Evolutionary conservation across 2,329 filamentous ascomycete species (phyloP).

Genomic region (Cyphellophora europaea): DNA sequence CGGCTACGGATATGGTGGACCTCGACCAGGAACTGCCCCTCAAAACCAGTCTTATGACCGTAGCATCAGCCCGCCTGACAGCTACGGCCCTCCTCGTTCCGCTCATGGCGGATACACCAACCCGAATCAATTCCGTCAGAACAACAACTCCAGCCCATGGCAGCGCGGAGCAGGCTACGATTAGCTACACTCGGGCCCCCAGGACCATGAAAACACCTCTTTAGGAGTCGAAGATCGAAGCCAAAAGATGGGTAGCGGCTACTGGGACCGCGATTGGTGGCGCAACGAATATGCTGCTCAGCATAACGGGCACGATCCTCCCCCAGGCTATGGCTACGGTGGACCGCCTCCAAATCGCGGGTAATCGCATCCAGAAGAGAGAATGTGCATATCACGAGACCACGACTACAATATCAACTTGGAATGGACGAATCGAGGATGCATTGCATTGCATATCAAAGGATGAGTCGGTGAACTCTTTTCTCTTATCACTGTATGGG

Average conservation of each 20-base stretch:
- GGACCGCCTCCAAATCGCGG: neutral
- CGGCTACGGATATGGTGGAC: slow-evolving; percentile 12
- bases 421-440: neutral
- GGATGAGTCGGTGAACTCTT: no score
- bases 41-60: slow-evolving; percentile 21
- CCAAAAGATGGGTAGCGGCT: slow-evolving; percentile 11
- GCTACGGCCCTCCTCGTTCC: slow-evolving; percentile 15
- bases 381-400: neutral
- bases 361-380: neutral
- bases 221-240: slow-evolving; percentile 10
- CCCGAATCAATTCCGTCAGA: slow-evolving; percentile 30
- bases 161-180: slow-evolving; percentile 58
- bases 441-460: slow-evolving; percentile 1
- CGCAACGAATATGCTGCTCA: slow-evolving; percentile 6
- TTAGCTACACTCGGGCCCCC: slow-evolving; percentile 30
- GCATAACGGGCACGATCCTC: neutral
- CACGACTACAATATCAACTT: neutral
- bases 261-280: slow-evolving; percentile 21
- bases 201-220: slow-evolving; percentile 3
- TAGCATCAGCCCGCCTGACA: slow-evolving; percentile 17
- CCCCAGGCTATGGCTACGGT: neutral
- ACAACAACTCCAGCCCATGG: slow-evolving; percentile 52
- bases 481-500: no score
- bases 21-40: slow-evolving; percentile 16
- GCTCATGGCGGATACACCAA: slow-evolving; percentile 12